Percentiles rank a stretch among this genome's conserved stretches.
phyloP scores from a whole-genome alignment of 192 early-diverging fungal genomes.

The Rhizophagus clarus region DNA sequence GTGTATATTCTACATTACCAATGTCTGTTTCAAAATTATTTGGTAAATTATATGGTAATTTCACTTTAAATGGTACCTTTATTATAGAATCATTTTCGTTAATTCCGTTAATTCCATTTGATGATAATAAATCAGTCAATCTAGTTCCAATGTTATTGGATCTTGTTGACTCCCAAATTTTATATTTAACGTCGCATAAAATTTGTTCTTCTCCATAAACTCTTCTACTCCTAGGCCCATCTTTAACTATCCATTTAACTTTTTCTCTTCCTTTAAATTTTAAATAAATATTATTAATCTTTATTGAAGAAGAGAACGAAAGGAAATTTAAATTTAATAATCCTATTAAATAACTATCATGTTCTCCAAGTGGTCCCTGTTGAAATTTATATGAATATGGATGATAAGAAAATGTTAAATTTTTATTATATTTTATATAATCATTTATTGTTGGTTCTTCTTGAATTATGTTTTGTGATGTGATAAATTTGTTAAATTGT shows the following conservation, averaged over 20 bases:
- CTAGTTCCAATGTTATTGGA: not conserved
- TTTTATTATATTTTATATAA: slow-evolving; percentile 29
- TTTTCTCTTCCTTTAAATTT: slow-evolving; percentile 26
- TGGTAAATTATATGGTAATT: slow-evolving; percentile 29
- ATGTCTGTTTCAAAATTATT: slow-evolving; percentile 7
- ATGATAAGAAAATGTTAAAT: slow-evolving; percentile 16
- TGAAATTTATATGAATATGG: slow-evolving; percentile 10
- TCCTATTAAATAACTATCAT: slow-evolving; percentile 25
- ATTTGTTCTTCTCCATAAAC: slow-evolving; percentile 15
- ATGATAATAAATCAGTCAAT: not conserved
- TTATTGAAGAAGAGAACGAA: not conserved
- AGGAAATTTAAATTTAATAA: slow-evolving; percentile 19
- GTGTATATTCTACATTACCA: slow-evolving; percentile 9
- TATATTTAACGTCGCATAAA: not conserved
- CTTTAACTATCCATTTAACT: not conserved
- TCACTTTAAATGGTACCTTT: slow-evolving; percentile 26
- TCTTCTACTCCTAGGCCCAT: slow-evolving; percentile 11
- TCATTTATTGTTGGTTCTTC: not conserved
- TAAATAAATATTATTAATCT: slow-evolving; percentile 10
- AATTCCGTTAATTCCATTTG: not conserved
- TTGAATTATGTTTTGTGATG: not conserved
- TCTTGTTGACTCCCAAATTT: slow-evolving; percentile 19
- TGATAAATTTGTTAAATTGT: not conserved
- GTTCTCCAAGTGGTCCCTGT: slow-evolving; percentile 13
- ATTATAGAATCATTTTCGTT: not conserved